A percentile compares a stretch with the other conserved stretches of the same genome.
phyloP scores from a whole-genome alignment of 768 basidiomycete genomes.

The Leccinum barrowsii region DNA sequence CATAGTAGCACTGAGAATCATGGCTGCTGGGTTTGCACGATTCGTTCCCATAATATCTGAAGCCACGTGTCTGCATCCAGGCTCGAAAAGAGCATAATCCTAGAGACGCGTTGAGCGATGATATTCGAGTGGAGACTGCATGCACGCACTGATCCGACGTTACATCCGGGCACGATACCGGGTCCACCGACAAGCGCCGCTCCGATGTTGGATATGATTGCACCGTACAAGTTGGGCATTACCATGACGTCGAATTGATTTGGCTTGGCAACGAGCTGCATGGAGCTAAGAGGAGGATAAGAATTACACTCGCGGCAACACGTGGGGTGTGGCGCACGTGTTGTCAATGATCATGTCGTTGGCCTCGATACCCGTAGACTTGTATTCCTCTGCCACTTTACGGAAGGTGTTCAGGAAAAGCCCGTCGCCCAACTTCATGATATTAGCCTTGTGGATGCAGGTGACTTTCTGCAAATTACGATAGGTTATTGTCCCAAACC shows the following conservation, averaged over 20 bases:
- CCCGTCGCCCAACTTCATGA: constrained; percentile 99
- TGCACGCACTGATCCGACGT: constrained; percentile 79
- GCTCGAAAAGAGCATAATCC: constrained; percentile 98
- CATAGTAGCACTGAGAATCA: constrained; percentile 97
- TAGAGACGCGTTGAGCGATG: constrained; percentile 23
- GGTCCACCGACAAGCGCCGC: constrained; percentile 98
- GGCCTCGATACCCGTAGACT: constrained; percentile 81
- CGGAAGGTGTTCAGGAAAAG: constrained; percentile 99
- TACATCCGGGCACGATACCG: constrained; percentile 96
- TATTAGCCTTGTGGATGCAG: constrained; percentile 99
- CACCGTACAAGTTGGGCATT: constrained; percentile 96
- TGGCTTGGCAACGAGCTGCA: constrained; percentile 97
- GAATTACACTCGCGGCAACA: neutral
- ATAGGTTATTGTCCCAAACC: neutral
- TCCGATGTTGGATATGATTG: constrained; percentile 97
- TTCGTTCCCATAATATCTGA: constrained; percentile 96
- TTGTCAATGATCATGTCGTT: constrained; percentile 99
- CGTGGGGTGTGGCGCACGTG: constrained; percentile 53
- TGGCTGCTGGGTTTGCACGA: constrained; percentile 94
- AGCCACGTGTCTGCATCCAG: constrained; percentile 94
- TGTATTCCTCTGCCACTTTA: constrained; percentile 94
- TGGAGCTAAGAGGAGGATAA: constrained; percentile 56
- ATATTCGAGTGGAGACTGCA: neutral
- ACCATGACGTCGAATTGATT: constrained; percentile 99
- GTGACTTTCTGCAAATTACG: constrained; percentile 82